These are phyloP conservation scores for Amaranthus hypochondriacus DNA, from an alignment of 148 eudicot genomes.

Conservation along the genomic window DNA sequence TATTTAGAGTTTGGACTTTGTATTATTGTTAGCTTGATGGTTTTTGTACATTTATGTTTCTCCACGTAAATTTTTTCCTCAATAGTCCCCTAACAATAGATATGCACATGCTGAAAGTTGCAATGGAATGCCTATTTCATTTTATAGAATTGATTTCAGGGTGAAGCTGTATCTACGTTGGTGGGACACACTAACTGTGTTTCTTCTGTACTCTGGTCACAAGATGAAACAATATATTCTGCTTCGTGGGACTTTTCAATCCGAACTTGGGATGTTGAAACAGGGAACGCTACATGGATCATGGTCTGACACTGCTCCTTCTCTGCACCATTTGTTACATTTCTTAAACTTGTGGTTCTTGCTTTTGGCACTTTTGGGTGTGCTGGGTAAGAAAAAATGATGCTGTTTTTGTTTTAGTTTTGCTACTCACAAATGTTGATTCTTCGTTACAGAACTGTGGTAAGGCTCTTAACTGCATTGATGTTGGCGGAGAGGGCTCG, in stretches of 20 bases:
- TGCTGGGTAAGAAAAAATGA: background rate
- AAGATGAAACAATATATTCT: constrained; percentile 69
- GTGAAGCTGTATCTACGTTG: constrained; percentile 67
- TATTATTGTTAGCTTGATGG: too few species aligned
- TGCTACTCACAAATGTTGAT: background rate
- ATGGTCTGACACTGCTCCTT: constrained; percentile 42
- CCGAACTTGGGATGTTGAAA: constrained; percentile 91
- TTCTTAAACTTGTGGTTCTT: background rate
- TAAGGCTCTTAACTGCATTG: constrained; percentile 71
- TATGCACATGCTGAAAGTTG: too few species aligned
- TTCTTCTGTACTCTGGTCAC: constrained; percentile 81
- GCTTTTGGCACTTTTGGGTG: background rate
- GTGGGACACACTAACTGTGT: constrained; percentile 91
- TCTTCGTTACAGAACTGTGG: constrained; percentile 52
- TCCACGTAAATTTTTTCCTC: background rate
- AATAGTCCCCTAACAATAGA: too few species aligned
- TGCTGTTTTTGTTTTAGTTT: background rate
- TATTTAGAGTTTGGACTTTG: too few species aligned
- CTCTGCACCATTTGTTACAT: background rate
- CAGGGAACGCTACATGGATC: constrained; percentile 67
- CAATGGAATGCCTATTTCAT: background rate
- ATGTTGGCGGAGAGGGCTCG: constrained; percentile 91
- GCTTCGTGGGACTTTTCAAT: constrained; percentile 97
- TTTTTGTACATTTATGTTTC: background rate
- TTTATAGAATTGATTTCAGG: constrained; percentile 40